Percentiles rank a stretch among this genome's conserved stretches.
phyloP scores from a whole-genome alignment of 1,284 basidiomycete species.

The Phylloporus sp. region DNA sequence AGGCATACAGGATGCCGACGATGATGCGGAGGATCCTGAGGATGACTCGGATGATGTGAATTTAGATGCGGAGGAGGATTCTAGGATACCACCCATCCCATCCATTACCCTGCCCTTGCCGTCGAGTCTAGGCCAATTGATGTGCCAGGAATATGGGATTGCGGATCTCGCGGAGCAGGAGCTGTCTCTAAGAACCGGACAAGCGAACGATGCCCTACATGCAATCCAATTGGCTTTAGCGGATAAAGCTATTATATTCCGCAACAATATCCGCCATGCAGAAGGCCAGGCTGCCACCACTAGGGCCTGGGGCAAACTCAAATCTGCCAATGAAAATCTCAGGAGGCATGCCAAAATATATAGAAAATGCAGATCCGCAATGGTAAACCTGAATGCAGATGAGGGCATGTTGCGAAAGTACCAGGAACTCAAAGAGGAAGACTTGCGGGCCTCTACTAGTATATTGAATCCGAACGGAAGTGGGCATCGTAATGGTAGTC shows the following conservation, averaged over 20 bases:
- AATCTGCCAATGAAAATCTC: neutral
- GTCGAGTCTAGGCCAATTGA: neutral
- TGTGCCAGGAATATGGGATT: neutral
- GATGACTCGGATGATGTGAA: no score
- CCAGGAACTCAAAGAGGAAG: neutral
- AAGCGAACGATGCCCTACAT: slow-evolving; percentile 3
- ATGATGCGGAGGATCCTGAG: neutral
- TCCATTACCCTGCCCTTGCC: neutral
- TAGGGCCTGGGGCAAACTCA: neutral
- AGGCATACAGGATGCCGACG: neutral
- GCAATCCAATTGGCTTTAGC: neutral
- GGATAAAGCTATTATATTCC: neutral
- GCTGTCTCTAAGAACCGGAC: neutral
- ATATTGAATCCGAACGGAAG: neutral
- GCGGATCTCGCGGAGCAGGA: neutral
- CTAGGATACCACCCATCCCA: neutral
- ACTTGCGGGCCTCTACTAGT: neutral
- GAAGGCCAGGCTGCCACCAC: neutral
- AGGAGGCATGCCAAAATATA: neutral
- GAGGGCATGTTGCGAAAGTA: neutral
- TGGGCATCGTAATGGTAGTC: neutral
- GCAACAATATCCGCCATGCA: neutral
- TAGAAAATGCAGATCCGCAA: neutral
- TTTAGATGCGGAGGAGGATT: neutral
- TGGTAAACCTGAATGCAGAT: neutral